Evolutionary conservation across 495 filamentous ascomycete species (phyloP).

Genomic region (Aspergillus mulundensis): DNA sequence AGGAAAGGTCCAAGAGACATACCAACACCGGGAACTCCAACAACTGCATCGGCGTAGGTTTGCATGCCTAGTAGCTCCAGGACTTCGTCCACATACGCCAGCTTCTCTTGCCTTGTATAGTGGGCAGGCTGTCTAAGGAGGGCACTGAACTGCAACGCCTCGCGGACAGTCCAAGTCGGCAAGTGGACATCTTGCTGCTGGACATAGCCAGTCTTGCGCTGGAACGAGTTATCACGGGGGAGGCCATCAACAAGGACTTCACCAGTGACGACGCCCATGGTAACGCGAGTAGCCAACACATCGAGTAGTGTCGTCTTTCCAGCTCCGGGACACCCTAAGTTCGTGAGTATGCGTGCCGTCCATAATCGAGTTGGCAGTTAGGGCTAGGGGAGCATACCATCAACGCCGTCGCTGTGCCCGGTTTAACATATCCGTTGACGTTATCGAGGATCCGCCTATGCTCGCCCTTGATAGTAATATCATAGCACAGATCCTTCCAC

Average conservation of each 20-base stretch:
- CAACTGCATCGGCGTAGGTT: conserved; percentile 37
- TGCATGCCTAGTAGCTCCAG: conserved; percentile 88
- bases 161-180: conserved; percentile 78
- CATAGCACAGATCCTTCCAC: conserved; percentile 73
- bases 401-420: conserved; percentile 55
- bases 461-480: conserved; percentile 59
- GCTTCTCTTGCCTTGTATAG: conserved; percentile 70
- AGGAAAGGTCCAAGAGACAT: no score
- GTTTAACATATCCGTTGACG: conserved; percentile 63
- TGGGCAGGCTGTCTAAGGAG: conserved; percentile 77
- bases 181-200: conserved; percentile 95
- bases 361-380: no score
- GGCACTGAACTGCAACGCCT: conserved; percentile 77
- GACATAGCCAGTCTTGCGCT: conserved; percentile 90
- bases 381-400: no score
- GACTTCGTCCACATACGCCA: conserved; percentile 85
- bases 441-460: conserved; percentile 57
- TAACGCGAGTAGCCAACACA: conserved; percentile 52
- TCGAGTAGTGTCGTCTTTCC: conserved; percentile 66
- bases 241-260: conserved; percentile 53
- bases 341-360: no score
- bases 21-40: conserved; percentile 41
- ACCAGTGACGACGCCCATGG: conserved; percentile 50
- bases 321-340: conserved; percentile 49
- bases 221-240: conserved; percentile 70